phyloP scores from a whole-genome alignment of 1,284 basidiomycete genomes.

The Moniliella sp. region DNA sequence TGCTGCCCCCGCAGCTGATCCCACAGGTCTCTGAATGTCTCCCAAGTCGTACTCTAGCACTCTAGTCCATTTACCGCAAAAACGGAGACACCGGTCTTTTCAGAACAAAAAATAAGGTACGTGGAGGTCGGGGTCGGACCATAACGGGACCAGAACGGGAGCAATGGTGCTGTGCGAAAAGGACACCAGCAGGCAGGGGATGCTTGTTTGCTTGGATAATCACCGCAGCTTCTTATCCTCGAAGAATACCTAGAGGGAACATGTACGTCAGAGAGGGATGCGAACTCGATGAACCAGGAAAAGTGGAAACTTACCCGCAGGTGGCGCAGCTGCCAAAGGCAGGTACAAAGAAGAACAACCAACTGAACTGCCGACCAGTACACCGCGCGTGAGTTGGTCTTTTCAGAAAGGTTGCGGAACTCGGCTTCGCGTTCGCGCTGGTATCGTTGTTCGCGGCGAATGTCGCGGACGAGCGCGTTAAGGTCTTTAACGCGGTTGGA shows the following conservation, averaged over 20 bases:
- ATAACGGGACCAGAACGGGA: too few species aligned
- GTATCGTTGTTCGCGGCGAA: slow-evolving; percentile 86
- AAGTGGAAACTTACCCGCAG: slow-evolving; percentile 42
- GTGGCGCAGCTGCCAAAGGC: slow-evolving; percentile 77
- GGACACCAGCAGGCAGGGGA: neutral
- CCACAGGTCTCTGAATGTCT: too few species aligned
- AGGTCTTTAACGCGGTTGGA: slow-evolving; percentile 68
- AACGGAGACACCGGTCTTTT: too few species aligned
- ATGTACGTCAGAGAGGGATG: neutral
- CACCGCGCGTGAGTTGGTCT: slow-evolving; percentile 65
- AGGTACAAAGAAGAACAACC: slow-evolving; percentile 57
- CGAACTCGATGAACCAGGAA: neutral
- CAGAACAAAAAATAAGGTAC: too few species aligned
- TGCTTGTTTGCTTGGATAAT: too few species aligned
- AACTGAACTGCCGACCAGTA: slow-evolving; percentile 84
- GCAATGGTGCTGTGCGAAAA: too few species aligned
- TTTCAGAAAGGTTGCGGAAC: slow-evolving; percentile 69
- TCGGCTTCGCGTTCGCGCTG: slow-evolving; percentile 76
- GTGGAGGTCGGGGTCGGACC: too few species aligned
- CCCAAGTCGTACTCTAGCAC: too few species aligned
- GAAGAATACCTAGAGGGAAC: neutral
- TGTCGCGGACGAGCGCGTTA: slow-evolving; percentile 74
- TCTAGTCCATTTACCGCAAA: too few species aligned
- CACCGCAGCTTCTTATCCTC: slow-evolving; percentile 1
- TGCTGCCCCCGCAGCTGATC: too few species aligned